A percentile compares a stretch with the other conserved stretches of the same genome.
These are phyloP conservation scores for Nitzschia sp. DNA, from an alignment of 108 stramenopile genomes.

Conservation along the genomic window DNA sequence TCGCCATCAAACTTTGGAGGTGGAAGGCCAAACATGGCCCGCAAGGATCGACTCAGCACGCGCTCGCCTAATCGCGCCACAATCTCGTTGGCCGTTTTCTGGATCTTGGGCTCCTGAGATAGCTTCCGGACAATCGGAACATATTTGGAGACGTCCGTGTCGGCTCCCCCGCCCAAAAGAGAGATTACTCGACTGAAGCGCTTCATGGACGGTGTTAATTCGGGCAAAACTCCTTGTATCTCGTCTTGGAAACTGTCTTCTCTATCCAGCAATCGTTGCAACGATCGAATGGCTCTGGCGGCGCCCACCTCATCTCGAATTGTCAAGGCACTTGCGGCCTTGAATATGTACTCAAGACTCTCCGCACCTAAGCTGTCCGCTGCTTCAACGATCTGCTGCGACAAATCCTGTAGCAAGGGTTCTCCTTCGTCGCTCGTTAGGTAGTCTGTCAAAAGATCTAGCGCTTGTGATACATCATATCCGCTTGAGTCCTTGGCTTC, in stretches of 20 bases:
- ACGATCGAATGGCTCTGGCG: slow-evolving; percentile 63
- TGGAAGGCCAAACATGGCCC: slow-evolving; percentile 76
- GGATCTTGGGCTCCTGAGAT: slow-evolving; percentile 70
- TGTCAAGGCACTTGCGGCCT: slow-evolving; percentile 56
- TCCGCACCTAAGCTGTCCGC: slow-evolving; percentile 77
- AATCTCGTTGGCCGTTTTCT: slow-evolving; percentile 64
- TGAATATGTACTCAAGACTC: slow-evolving; percentile 56
- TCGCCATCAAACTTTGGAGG: slow-evolving; percentile 45
- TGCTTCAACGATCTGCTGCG: slow-evolving; percentile 73
- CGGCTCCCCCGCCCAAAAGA: slow-evolving; percentile 46
- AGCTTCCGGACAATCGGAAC: slow-evolving; percentile 72
- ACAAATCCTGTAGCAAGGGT: slow-evolving; percentile 60
- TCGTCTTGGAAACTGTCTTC: slow-evolving; percentile 26
- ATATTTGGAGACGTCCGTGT: slow-evolving; percentile 60
- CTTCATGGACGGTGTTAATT: slow-evolving; percentile 71
- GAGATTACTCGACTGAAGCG: slow-evolving; percentile 56
- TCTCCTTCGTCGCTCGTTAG: slow-evolving; percentile 83
- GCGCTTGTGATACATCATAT: slow-evolving; percentile 78
- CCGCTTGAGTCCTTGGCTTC: slow-evolving; percentile 76
- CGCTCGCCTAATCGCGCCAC: slow-evolving; percentile 73
- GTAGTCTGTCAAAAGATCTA: slow-evolving; percentile 85
- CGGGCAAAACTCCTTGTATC: slow-evolving; percentile 56
- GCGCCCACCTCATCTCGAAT: slow-evolving; percentile 69
- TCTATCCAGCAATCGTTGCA: slow-evolving; percentile 42
- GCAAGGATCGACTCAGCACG: slow-evolving; percentile 62